Evolutionary conservation across 2,329 filamentous ascomycete genomes (phyloP).

Genomic region (Fusarium compactum): DNA sequence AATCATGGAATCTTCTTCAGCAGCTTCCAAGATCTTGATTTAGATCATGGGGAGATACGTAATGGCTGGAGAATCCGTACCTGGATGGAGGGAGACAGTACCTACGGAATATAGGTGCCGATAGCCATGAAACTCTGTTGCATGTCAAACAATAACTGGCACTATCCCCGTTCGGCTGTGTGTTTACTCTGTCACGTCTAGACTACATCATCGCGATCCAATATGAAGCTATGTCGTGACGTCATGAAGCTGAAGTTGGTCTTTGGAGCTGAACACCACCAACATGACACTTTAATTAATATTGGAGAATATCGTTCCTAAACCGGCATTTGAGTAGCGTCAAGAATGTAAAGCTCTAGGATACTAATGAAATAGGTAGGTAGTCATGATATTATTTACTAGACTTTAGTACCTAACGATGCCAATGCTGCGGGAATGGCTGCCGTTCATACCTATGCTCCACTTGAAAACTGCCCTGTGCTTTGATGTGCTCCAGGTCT

Average conservation of each 20-base stretch:
- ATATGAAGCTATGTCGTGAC: slow-evolving; percentile 39
- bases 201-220: slow-evolving; percentile 42
- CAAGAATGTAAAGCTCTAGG: neutral
- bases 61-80: slow-evolving; percentile 29
- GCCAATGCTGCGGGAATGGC: neutral
- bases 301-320: neutral
- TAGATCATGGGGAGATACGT: slow-evolving; percentile 22
- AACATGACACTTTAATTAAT: neutral
- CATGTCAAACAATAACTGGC: slow-evolving; percentile 2
- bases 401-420: neutral
- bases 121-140: slow-evolving; percentile 34
- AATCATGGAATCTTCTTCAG: slow-evolving; percentile 21
- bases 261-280: neutral
- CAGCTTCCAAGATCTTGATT: slow-evolving; percentile 31
- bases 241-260: slow-evolving; percentile 45
- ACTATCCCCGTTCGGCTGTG: slow-evolving; percentile 7
- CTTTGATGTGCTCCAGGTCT: slow-evolving; percentile 35
- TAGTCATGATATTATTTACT: neutral
- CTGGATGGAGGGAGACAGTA: neutral
- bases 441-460: neutral
- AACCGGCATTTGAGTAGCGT: neutral
- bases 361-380: neutral
- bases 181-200: slow-evolving; percentile 34
- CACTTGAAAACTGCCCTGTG: slow-evolving; percentile 21
- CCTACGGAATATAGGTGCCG: neutral